Evolutionary conservation across 345 rosid genomes (phyloP), one percentile per base, ranked within the genome.

Genomic region (Populus alba): DNA sequence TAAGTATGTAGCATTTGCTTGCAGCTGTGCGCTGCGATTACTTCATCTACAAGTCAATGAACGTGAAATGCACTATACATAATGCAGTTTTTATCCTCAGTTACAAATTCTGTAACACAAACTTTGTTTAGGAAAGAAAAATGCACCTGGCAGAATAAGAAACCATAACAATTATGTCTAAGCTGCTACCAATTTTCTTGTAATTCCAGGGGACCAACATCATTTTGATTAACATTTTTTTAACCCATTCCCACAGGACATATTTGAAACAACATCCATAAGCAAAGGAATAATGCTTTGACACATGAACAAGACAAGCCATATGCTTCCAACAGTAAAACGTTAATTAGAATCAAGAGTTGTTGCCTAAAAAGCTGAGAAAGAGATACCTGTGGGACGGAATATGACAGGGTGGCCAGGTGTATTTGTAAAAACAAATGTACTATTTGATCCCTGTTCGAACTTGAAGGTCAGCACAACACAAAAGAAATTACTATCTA

Each of bases 371-470:
- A 33, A 62, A 13, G 35, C 18, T 33, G 39, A 45, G 74, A 70
- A 10, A 22, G 49, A 8, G 47, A 70, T 87, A 96, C 99, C 99
- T 66, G 98, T 96, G 74, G 99, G 92, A 57, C 87, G 95, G 74
- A 77, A 94, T 83, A 96, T 83, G 41, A 81, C 81, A 2, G 95
- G 91, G 73, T 86, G 83, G 37, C 95, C 99, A 3, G 95, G 83
- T 74, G 83, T 79, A 75, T 91, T 81, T 38, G 97, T 90, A 94
- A 94, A 96, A 79, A 94, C 98, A 85, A 92, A 96, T 74, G 98
- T 90, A 74, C 79, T 91, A 74, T 94, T 94, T 33, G 95, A 88
- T 85, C 98, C 99, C 99, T 96, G 88, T 73, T 33, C 73, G 74
- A 83, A 82, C 33, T 66, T 79, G 20, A 74, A 66, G 23, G 78